Evolutionary conservation across 352 stramenopile species (phyloP).

Genomic region (Pythium apleroticum): DNA sequence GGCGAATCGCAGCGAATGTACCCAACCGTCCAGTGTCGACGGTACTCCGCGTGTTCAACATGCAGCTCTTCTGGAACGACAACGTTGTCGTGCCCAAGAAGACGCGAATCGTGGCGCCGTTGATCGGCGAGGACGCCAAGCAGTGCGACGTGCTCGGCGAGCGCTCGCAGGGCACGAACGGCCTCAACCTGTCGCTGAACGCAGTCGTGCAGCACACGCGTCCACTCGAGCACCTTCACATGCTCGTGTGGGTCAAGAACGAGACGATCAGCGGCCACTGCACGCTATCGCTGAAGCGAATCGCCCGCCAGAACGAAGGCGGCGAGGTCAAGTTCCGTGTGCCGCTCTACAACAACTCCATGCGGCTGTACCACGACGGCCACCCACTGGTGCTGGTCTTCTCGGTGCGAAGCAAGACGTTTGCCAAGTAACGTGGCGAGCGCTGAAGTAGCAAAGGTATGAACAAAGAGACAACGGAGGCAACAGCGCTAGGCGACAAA

Average conservation of each 20-base stretch:
- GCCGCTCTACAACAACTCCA: constrained; percentile 78
- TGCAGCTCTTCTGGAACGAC: constrained; percentile 70
- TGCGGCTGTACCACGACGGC: constrained; percentile 70
- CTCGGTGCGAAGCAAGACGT: constrained; percentile 81
- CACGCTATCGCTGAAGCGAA: constrained; percentile 77
- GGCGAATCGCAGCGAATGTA: constrained; percentile 49
- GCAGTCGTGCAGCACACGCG: constrained; percentile 70
- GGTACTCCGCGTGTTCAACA: constrained; percentile 72
- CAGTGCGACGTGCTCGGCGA: constrained; percentile 81
- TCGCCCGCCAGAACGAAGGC: constrained; percentile 64
- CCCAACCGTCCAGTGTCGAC: constrained; percentile 59
- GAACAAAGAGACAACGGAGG: not conserved
- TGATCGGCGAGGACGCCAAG: constrained; percentile 76
- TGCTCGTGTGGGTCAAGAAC: constrained; percentile 85
- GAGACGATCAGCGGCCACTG: constrained; percentile 79
- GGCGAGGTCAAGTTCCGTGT: constrained; percentile 75
- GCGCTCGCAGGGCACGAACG: constrained; percentile 49
- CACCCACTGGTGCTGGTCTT: constrained; percentile 74
- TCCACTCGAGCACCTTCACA: constrained; percentile 74
- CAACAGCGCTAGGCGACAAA: not conserved
- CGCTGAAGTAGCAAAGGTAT: not conserved
- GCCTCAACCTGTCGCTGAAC: constrained; percentile 66
- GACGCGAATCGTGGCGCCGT: constrained; percentile 66
- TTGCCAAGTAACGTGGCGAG: constrained; percentile 51
- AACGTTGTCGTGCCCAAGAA: constrained; percentile 79